phyloP scores from a whole-genome alignment of 2,329 filamentous ascomycete species.

The Aspergillus melleus region DNA sequence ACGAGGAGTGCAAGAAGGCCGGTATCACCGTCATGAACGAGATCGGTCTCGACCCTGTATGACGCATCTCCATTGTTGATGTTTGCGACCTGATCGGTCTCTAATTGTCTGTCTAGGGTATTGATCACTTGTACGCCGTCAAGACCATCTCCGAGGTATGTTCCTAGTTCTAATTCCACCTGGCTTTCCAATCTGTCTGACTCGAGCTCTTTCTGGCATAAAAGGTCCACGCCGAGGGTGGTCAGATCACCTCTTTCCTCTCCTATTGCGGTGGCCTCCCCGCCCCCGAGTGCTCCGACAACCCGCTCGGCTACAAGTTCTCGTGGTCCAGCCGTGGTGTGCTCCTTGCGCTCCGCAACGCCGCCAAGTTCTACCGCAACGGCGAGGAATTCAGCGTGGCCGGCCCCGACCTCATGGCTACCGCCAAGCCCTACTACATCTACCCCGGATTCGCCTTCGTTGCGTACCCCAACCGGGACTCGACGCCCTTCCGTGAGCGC shows the following conservation, averaged over 20 bases:
- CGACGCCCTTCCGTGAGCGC: conserved; percentile 79
- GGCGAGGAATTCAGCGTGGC: conserved; percentile 70
- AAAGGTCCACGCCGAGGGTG: conserved; percentile 81
- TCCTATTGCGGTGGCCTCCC: conserved; percentile 82
- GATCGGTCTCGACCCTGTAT: conserved; percentile 64
- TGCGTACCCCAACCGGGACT: conserved; percentile 91
- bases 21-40: conserved; percentile 98
- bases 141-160: conserved; percentile 67
- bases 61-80: neutral
- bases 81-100: neutral
- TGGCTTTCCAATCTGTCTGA: neutral
- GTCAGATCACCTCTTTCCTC: conserved; percentile 79
- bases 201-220: neutral
- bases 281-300: conserved; percentile 73
- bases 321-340: conserved; percentile 80
- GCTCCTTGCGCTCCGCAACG: conserved; percentile 80
- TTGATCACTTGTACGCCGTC: conserved; percentile 69
- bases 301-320: conserved; percentile 94
- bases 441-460: conserved; percentile 88
- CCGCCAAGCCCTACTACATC: conserved; percentile 86
- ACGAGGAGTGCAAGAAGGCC: conserved; percentile 78
- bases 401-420: conserved; percentile 74
- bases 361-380: conserved; percentile 78
- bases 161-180: neutral
- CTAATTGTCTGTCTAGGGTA: conserved; percentile 25